phyloP scores from a whole-genome alignment of 129 eudicot genomes.

The Apium graveolens region DNA sequence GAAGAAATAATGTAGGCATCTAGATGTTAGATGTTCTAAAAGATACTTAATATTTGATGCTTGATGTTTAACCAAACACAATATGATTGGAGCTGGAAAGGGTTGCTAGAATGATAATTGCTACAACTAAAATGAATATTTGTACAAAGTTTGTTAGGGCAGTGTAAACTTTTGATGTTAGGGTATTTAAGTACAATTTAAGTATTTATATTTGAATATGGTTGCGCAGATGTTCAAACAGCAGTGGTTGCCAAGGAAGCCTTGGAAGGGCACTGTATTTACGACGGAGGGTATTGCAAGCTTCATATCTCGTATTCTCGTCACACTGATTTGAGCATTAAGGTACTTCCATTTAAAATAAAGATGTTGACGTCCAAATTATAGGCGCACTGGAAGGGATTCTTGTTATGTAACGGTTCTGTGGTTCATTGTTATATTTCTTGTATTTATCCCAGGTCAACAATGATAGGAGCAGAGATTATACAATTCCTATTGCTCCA shows the following conservation, averaged over 20 bases:
- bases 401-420: neutral
- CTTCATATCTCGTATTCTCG: conserved; percentile 93
- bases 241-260: conserved; percentile 89
- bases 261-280: conserved; percentile 95
- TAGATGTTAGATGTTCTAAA: too few species aligned
- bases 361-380: neutral
- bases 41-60: too few species aligned
- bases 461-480: conserved; percentile 94
- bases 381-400: neutral
- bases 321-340: conserved; percentile 91
- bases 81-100: neutral
- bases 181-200: neutral
- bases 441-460: conserved; percentile 43
- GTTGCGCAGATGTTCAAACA: conserved; percentile 64
- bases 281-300: conserved; percentile 97
- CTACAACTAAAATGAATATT: neutral
- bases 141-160: neutral
- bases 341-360: conserved; percentile 32
- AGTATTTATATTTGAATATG: neutral
- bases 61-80: neutral
- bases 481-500: conserved; percentile 53
- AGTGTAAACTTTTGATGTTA: neutral
- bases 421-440: neutral
- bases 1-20: neutral
- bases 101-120: too few species aligned